phyloP scores from a whole-genome alignment of 1,284 basidiomycete species.

The Leccinum pachyderme region DNA sequence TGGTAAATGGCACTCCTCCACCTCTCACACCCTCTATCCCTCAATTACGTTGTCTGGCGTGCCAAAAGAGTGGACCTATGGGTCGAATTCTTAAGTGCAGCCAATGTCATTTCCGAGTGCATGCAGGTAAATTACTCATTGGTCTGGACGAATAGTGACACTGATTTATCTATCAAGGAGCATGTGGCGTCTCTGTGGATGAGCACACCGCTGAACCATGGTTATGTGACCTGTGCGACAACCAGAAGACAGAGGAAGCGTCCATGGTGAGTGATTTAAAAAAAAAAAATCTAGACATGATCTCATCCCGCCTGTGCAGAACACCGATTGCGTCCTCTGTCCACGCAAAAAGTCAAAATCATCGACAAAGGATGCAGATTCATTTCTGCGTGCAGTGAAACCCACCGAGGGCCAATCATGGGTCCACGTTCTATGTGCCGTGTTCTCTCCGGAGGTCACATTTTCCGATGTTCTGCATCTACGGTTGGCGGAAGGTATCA shows the following conservation, averaged over 20 bases:
- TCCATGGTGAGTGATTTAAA: constrained; percentile 55
- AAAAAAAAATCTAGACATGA: background rate
- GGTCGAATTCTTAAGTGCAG: constrained; percentile 79
- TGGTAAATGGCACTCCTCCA: constrained; percentile 53
- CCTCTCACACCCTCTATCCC: constrained; percentile 47
- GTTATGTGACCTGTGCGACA: constrained; percentile 84
- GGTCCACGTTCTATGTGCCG: constrained; percentile 88
- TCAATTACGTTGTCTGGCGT: constrained; percentile 74
- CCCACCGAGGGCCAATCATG: constrained; percentile 93
- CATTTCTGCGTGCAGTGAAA: constrained; percentile 83
- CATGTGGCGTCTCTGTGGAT: constrained; percentile 68
- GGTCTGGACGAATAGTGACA: background rate
- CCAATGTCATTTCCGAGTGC: constrained; percentile 72
- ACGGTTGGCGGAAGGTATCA: constrained; percentile 85
- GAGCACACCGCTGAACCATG: constrained; percentile 65
- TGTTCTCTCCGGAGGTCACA: constrained; percentile 81
- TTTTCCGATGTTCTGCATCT: constrained; percentile 75
- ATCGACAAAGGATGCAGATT: constrained; percentile 51
- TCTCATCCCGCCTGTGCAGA: constrained; percentile 41
- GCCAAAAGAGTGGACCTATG: constrained; percentile 68
- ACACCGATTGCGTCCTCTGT: constrained; percentile 72
- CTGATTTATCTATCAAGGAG: constrained; percentile 38
- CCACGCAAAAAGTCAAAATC: constrained; percentile 58
- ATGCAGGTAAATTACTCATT: constrained; percentile 52
- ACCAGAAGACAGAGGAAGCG: constrained; percentile 74